These are phyloP conservation scores for Chalara sp. DNA, from an alignment of 2,329 filamentous ascomycete species.

Conservation along the genomic window DNA sequence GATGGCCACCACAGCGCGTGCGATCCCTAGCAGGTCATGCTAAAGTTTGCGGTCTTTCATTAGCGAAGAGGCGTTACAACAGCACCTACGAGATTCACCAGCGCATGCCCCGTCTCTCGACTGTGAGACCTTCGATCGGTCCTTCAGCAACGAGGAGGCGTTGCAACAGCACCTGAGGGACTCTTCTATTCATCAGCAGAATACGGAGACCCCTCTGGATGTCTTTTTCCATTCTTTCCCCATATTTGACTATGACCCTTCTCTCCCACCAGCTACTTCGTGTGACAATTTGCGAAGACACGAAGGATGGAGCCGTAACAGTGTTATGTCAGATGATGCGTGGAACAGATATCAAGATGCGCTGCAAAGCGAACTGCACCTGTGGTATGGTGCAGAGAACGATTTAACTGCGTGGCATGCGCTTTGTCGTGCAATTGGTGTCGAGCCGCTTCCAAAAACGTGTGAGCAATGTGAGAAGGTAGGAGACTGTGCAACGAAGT, in stretches of 20 bases:
- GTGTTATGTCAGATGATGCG: slow-evolving; percentile 11
- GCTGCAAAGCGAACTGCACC: slow-evolving; percentile 15
- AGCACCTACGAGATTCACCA: slow-evolving; percentile 12
- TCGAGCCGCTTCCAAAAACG: slow-evolving; percentile 16
- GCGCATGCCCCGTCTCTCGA: slow-evolving; percentile 13
- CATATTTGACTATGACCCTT: slow-evolving; percentile 21
- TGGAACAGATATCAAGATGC: slow-evolving; percentile 18
- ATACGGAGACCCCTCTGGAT: slow-evolving; percentile 18
- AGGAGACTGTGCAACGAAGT: slow-evolving; percentile 10
- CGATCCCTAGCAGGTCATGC: too few relatives aligned
- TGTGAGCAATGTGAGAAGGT: slow-evolving; percentile 16
- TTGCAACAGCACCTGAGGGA: slow-evolving; percentile 17
- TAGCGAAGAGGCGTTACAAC: slow-evolving; percentile 2
- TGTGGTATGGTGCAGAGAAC: slow-evolving; percentile 18
- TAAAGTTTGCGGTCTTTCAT: slow-evolving; percentile 1
- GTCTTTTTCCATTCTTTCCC: slow-evolving; percentile 20
- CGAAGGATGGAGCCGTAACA: slow-evolving; percentile 12
- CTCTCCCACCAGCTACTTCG: slow-evolving; percentile 22
- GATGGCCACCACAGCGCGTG: too few relatives aligned
- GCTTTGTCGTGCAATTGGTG: slow-evolving; percentile 15
- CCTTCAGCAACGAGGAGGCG: slow-evolving; percentile 15
- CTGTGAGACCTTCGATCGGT: slow-evolving; percentile 16
- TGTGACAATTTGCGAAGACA: slow-evolving; percentile 21
- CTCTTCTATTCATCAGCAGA: slow-evolving; percentile 12
- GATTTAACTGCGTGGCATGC: slow-evolving; percentile 18